phyloP scores from a whole-genome alignment of 805 yeast genomes.

The Peterozyma toletana region DNA sequence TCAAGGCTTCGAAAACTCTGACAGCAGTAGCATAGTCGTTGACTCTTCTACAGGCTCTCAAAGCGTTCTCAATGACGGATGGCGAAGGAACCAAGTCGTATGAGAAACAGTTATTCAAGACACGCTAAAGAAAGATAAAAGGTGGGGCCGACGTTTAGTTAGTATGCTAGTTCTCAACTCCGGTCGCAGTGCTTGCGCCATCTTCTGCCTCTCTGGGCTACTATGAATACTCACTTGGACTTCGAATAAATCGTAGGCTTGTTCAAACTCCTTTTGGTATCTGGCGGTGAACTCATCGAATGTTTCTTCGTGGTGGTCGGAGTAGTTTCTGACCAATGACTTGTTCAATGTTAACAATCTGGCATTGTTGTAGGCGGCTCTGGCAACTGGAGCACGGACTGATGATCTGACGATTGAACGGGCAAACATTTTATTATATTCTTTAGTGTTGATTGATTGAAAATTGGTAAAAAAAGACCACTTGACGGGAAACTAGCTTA shows the following conservation, averaged over 20 bases:
- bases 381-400: constrained; percentile 14
- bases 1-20: constrained; percentile 95
- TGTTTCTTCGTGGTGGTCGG: constrained; percentile 83
- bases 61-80: constrained; percentile 88
- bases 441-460: neutral
- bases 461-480: neutral
- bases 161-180: neutral
- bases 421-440: constrained; percentile 21
- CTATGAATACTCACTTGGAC: constrained; percentile 41
- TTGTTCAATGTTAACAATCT: constrained; percentile 14
- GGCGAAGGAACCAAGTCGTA: constrained; percentile 99
- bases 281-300: constrained; percentile 89
- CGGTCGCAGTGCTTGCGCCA: neutral
- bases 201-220: neutral
- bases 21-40: constrained; percentile 98
- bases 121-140: constrained; percentile 38
- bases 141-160: neutral
- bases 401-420: constrained; percentile 27
- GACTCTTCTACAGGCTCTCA: constrained; percentile 97
- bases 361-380: constrained; percentile 10
- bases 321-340: constrained; percentile 41
- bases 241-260: constrained; percentile 82
- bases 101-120: constrained; percentile 94
- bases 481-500: neutral
- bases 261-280: constrained; percentile 93